Evolutionary conservation across 2,329 filamentous ascomycete species (phyloP).

Genomic region (Xylariaceae sp.): DNA sequence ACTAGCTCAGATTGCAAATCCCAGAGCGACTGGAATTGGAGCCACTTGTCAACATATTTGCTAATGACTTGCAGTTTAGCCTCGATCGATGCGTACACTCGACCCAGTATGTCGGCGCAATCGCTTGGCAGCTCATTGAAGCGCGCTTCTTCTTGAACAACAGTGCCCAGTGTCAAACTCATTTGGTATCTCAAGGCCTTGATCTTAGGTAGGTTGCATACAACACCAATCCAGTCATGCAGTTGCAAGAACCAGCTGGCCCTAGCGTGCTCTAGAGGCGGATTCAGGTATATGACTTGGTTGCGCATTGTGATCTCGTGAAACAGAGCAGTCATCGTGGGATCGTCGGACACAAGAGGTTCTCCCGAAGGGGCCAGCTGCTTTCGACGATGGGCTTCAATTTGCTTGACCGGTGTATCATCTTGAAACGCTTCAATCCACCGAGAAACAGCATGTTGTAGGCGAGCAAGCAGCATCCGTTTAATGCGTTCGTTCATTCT

Average conservation of each 20-base stretch:
- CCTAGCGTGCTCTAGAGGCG: conserved; percentile 83
- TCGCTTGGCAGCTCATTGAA: conserved; percentile 82
- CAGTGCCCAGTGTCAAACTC: conserved; percentile 57
- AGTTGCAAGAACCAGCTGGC: conserved; percentile 92
- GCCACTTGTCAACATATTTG: conserved; percentile 91
- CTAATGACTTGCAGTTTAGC: conserved; percentile 74
- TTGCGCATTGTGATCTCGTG: conserved; percentile 98
- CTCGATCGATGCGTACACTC: conserved; percentile 79
- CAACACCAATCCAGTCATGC: conserved; percentile 86
- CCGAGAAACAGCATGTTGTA: conserved; percentile 75
- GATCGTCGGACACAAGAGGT: conserved; percentile 46
- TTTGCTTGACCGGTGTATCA: conserved; percentile 38
- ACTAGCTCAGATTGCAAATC: conserved; percentile 95
- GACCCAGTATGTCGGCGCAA: conserved; percentile 71
- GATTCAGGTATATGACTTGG: conserved; percentile 93
- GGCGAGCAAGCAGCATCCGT: conserved; percentile 67
- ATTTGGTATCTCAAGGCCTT: conserved; percentile 95
- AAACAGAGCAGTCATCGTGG: conserved; percentile 65
- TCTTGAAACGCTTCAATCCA: conserved; percentile 86
- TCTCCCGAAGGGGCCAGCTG: conserved; percentile 40
- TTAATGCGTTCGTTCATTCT: conserved; percentile 84
- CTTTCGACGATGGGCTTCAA: conserved; percentile 49
- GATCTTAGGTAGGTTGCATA: conserved; percentile 89
- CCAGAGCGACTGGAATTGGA: conserved; percentile 98
- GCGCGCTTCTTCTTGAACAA: conserved; percentile 57